These are phyloP conservation scores for Stipa capillata DNA, from an alignment of 176 grass and related monocot species.

Conservation along the genomic window DNA sequence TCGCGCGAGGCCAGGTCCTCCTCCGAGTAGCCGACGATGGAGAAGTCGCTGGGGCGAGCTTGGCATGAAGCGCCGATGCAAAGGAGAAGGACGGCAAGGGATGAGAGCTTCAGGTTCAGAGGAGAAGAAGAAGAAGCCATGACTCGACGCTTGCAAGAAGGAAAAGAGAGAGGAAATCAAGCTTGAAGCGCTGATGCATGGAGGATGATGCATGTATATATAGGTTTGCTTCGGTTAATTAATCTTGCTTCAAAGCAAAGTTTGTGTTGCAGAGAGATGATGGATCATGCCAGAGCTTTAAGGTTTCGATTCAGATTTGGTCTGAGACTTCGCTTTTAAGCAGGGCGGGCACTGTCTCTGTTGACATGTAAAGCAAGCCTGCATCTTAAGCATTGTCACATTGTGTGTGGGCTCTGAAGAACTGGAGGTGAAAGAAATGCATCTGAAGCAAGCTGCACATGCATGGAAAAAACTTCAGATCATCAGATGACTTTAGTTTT, in stretches of 20 bases:
- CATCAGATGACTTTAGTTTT: background rate
- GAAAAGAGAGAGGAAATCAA: background rate
- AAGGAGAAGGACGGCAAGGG: background rate
- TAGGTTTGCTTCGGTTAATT: background rate
- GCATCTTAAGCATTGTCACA: background rate
- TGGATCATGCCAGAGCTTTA: background rate
- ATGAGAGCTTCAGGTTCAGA: background rate
- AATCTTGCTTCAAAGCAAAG: conserved; percentile 1
- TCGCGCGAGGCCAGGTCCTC: conserved; percentile 42
- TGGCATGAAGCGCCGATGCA: background rate
- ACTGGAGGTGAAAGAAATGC: background rate
- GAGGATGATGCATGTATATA: background rate
- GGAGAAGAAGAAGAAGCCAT: background rate
- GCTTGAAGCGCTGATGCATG: background rate
- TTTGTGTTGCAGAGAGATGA: background rate
- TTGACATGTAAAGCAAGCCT: background rate
- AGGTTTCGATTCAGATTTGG: background rate
- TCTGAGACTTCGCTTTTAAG: background rate
- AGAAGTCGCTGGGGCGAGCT: conserved; percentile 20
- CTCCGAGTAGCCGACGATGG: conserved; percentile 54
- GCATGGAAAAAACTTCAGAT: background rate
- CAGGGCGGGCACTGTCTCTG: background rate
- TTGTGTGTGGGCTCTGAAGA: background rate
- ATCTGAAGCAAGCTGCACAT: background rate
- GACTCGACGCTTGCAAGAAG: background rate